Conservation (phyloP, 106 monocot genomes). For the Hemerocallis citrina region DNA sequence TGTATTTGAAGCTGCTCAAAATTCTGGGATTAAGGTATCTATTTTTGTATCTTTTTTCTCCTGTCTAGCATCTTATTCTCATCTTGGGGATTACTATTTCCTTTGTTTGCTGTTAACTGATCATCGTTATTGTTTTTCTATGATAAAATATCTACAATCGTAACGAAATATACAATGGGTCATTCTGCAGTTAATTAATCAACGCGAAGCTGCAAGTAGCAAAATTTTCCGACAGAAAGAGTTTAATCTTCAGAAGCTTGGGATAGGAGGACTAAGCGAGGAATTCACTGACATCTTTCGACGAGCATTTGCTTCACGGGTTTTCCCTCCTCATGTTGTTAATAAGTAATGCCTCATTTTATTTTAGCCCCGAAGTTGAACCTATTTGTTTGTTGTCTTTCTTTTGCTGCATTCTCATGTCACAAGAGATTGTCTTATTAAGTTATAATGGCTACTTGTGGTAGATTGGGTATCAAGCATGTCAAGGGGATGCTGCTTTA, state of each 20-base stretch:
- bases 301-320: constrained; percentile 98
- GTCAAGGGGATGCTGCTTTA: constrained; percentile 94
- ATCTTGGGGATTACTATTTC: neutral
- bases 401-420: neutral
- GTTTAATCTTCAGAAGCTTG: constrained; percentile 87
- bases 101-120: neutral
- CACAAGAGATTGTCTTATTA: constrained; percentile 2
- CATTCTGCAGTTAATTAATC: constrained; percentile 66
- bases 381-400: neutral
- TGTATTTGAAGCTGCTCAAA: constrained; percentile 82
- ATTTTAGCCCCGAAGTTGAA: neutral
- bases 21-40: constrained; percentile 88
- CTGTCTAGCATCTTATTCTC: no score
- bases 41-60: neutral
- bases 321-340: constrained; percentile 87
- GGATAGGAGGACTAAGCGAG: constrained; percentile 86
- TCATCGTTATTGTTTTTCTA: neutral
- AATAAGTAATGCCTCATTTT: constrained; percentile 51
- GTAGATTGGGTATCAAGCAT: constrained; percentile 93
- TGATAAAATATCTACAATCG: neutral
- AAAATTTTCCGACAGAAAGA: constrained; percentile 90
- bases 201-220: constrained; percentile 82
- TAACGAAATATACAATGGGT: constrained; percentile 4
- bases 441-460: constrained; percentile 1
- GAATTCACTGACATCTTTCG: constrained; percentile 93